phyloP scores from a whole-genome alignment of 1,139 yeast species.

The Saccharomycopsis hybrid region DNA sequence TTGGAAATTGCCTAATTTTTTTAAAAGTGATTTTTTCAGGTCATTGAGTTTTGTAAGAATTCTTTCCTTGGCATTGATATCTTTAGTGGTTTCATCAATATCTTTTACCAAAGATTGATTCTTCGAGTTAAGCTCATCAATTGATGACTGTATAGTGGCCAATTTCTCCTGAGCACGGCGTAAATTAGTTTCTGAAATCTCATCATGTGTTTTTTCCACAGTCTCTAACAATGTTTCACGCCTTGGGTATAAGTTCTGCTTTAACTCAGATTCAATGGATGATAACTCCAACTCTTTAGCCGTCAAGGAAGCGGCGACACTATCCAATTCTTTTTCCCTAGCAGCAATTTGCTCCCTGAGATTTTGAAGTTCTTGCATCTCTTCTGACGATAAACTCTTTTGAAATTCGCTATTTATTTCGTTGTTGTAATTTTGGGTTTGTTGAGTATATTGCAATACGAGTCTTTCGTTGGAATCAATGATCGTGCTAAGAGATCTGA shows the following conservation, averaged over 20 bases:
- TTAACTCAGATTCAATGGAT: slow-evolving; percentile 49
- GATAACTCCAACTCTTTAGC: slow-evolving; percentile 48
- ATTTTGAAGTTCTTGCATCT: slow-evolving; percentile 36
- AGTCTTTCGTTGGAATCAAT: slow-evolving; percentile 26
- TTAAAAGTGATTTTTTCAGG: slow-evolving; percentile 48
- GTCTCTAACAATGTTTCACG: slow-evolving; percentile 3
- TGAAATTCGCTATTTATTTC: slow-evolving; percentile 56
- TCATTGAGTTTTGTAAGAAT: slow-evolving; percentile 46
- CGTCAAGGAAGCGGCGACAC: slow-evolving; percentile 38
- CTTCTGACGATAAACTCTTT: slow-evolving; percentile 37
- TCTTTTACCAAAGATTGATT: slow-evolving; percentile 30
- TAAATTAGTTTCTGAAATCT: slow-evolving; percentile 16
- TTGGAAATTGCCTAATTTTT: slow-evolving; percentile 54
- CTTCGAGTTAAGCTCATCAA: slow-evolving; percentile 29
- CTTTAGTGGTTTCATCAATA: slow-evolving; percentile 28
- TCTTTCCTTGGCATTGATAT: slow-evolving; percentile 33
- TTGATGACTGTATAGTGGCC: slow-evolving; percentile 29
- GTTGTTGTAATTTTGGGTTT: slow-evolving; percentile 34
- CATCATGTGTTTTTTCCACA: neutral
- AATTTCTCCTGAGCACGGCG: slow-evolving; percentile 15
- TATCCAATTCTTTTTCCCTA: slow-evolving; percentile 38
- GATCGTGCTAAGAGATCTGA: slow-evolving; percentile 29
- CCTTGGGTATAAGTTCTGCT: slow-evolving; percentile 46
- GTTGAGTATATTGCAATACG: slow-evolving; percentile 27
- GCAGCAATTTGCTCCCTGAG: slow-evolving; percentile 37